Percentiles rank a stretch among this genome's conserved stretches.
These are phyloP conservation scores for Aspergillus neotritici DNA, from an alignment of 2,329 filamentous ascomycete species.

Conservation along the genomic window DNA sequence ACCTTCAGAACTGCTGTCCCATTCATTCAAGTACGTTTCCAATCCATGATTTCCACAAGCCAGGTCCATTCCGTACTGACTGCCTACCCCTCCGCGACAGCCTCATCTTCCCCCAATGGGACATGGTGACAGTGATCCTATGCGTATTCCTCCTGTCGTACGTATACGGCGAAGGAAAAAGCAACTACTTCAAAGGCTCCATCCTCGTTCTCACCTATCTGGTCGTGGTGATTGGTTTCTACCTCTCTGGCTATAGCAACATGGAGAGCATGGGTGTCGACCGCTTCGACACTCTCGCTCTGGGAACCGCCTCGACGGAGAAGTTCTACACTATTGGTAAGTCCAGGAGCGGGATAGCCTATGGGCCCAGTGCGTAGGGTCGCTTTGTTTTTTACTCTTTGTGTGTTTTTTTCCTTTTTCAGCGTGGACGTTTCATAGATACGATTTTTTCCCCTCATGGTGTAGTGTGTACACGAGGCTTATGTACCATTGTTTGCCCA, in stretches of 20 bases:
- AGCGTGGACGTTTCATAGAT: too few species aligned
- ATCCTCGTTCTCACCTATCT: slow-evolving; percentile 90
- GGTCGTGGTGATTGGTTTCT: slow-evolving; percentile 88
- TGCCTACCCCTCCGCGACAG: slow-evolving; percentile 39
- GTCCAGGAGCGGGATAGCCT: slow-evolving; percentile 33
- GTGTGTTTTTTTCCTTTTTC: slow-evolving; percentile 3
- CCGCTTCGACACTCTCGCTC: slow-evolving; percentile 43
- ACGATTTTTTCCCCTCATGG: too few species aligned
- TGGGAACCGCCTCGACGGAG: slow-evolving; percentile 28
- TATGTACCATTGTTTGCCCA: too few species aligned
- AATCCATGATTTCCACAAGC: background rate
- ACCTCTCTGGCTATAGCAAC: slow-evolving; percentile 65
- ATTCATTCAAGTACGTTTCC: slow-evolving; percentile 48
- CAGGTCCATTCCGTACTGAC: slow-evolving; percentile 7
- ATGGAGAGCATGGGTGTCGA: slow-evolving; percentile 46
- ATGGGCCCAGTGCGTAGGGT: slow-evolving; percentile 11
- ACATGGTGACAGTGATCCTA: slow-evolving; percentile 93
- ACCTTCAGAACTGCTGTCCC: slow-evolving; percentile 46
- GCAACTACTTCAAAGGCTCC: slow-evolving; percentile 99
- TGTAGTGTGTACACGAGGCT: too few species aligned
- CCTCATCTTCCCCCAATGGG: slow-evolving; percentile 96
- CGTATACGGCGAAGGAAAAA: slow-evolving; percentile 98
- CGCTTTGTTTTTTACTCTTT: slow-evolving; percentile 1
- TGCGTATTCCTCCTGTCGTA: slow-evolving; percentile 96
- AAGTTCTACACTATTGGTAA: slow-evolving; percentile 42